Evolutionary conservation across 768 basidiomycete genomes (phyloP).

Genomic region (Trametes cubensis): DNA sequence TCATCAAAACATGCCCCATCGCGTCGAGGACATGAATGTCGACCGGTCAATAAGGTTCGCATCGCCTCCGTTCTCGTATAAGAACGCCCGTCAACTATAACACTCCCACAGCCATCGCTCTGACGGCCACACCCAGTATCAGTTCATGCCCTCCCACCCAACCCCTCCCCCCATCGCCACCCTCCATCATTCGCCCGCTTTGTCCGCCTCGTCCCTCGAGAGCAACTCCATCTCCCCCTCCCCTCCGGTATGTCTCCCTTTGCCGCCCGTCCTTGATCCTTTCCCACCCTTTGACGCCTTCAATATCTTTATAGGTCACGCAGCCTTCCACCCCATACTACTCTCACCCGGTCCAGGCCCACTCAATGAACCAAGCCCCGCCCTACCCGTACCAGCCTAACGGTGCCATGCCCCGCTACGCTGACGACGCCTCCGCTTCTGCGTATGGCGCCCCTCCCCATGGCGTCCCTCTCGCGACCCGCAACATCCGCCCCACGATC

Average conservation of each 20-base stretch:
- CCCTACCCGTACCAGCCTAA: conserved; percentile 25
- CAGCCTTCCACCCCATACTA: conserved; percentile 30
- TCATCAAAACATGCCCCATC: conserved; percentile 50
- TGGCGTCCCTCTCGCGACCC: conserved; percentile 30
- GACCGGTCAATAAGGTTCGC: conserved; percentile 35
- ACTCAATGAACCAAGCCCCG: conserved; percentile 20
- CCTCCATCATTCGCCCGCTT: conserved; percentile 60
- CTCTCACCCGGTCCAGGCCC: conserved; percentile 21
- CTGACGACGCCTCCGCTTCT: conserved; percentile 15
- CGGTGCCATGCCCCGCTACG: conserved; percentile 19
- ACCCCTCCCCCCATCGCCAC: conserved; percentile 55
- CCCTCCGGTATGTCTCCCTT: conserved; percentile 41
- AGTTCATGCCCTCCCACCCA: conserved; percentile 37
- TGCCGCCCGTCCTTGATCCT: conserved; percentile 36
- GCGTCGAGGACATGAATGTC: conserved; percentile 44
- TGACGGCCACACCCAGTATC: conserved; percentile 45
- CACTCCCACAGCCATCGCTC: conserved; percentile 34
- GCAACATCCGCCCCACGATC: conserved; percentile 29
- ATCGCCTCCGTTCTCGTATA: conserved; percentile 35
- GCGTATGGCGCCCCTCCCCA: conserved; percentile 32
- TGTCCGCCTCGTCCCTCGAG: conserved; percentile 61
- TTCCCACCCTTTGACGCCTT: conserved; percentile 45
- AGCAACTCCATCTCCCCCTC: conserved; percentile 62
- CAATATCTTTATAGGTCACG: conserved; percentile 30
- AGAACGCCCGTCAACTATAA: conserved; percentile 23